Conservation (phyloP, 2,329 filamentous ascomycete species). For the Cryphonectria parasitica region DNA sequence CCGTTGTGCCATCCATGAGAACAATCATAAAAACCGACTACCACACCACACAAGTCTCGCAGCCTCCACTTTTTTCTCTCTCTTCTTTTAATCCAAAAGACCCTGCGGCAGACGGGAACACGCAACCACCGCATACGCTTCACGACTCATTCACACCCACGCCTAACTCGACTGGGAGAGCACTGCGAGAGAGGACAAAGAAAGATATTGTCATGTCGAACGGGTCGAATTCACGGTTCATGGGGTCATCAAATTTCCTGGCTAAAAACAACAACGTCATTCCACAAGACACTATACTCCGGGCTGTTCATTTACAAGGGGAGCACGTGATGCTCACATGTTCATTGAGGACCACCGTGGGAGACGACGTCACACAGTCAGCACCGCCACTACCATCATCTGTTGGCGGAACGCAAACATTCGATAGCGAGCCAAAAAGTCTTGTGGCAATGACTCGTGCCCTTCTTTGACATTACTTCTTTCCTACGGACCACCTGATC, state of each 20-base stretch:
- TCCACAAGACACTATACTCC: not conserved
- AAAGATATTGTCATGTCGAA: not conserved
- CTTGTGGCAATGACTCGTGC: not conserved
- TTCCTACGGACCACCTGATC: not conserved
- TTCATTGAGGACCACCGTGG: not conserved
- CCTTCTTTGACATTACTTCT: not conserved
- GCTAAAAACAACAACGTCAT: no score
- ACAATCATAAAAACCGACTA: not conserved
- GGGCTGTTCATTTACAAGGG: not conserved
- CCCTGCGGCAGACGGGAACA: not conserved
- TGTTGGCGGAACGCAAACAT: no score
- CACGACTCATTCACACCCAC: not conserved
- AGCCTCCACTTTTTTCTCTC: not conserved
- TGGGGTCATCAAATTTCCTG: no score
- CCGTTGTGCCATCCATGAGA: slow-evolving; percentile 48
- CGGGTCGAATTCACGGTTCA: not conserved
- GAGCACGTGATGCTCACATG: not conserved
- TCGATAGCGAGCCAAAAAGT: not conserved
- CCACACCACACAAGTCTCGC: no score
- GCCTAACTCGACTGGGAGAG: not conserved
- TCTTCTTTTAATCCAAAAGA: no score
- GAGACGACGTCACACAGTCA: not conserved
- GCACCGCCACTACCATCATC: no score
- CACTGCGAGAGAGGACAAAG: not conserved
- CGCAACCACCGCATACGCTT: not conserved